Conservation (phyloP, 805 yeast species). For the Metschnikowia baotianmanensis region DNA sequence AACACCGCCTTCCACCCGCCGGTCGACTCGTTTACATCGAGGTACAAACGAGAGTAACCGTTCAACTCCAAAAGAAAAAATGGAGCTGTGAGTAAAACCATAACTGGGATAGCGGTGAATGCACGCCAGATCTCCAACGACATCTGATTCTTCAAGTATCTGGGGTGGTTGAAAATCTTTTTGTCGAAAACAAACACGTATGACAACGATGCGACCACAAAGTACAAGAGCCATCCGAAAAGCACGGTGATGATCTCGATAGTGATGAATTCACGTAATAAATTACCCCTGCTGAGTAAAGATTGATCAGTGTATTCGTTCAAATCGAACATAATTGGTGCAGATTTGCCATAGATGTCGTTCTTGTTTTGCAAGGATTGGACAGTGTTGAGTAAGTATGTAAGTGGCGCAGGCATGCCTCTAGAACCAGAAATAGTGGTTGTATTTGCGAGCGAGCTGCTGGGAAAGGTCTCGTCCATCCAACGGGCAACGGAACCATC, state of each 20-base stretch:
- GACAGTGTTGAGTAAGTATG: constrained; percentile 15
- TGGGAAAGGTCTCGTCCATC: constrained; percentile 12
- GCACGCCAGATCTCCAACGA: constrained; percentile 79
- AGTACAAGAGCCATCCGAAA: constrained; percentile 85
- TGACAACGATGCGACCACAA: constrained; percentile 71
- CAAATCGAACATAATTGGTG: constrained; percentile 60
- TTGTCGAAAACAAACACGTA: constrained; percentile 81
- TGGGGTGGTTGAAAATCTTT: constrained; percentile 90
- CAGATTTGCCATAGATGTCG: constrained; percentile 60
- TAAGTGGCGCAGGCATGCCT: constrained; percentile 16
- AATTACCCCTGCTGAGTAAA: constrained; percentile 65
- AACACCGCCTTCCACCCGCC: constrained; percentile 68
- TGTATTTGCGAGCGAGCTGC: constrained; percentile 15
- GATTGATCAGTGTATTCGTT: constrained; percentile 62
- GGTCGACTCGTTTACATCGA: constrained; percentile 55
- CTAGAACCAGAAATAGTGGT: constrained; percentile 12
- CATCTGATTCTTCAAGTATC: constrained; percentile 93
- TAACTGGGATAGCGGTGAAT: constrained; percentile 74
- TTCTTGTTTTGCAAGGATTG: constrained; percentile 27
- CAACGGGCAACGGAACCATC: constrained; percentile 39
- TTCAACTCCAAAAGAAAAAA: constrained; percentile 83
- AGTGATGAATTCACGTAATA: constrained; percentile 67
- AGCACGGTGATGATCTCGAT: constrained; percentile 67
- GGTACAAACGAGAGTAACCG: constrained; percentile 80
- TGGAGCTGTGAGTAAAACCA: constrained; percentile 86